A percentile compares a stretch with the other conserved stretches of the same genome.
Conservation (phyloP, 768 basidiomycete species). For the Punctularia strigosozonata region DNA sequence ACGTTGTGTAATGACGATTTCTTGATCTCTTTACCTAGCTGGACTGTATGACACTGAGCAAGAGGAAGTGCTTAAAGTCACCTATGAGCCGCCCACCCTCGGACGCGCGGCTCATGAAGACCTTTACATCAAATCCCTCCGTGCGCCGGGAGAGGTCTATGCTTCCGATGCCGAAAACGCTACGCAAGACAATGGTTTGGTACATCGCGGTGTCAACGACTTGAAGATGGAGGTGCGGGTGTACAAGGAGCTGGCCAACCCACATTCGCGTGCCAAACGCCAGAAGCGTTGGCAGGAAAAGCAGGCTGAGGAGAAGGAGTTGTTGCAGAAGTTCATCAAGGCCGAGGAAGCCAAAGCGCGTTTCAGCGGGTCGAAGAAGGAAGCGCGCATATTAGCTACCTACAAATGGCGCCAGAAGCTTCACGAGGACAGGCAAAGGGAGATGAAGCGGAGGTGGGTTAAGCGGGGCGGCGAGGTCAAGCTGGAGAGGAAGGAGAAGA, state of each 20-base stretch:
- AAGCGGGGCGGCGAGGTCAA: slow-evolving; percentile 20
- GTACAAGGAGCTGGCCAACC: slow-evolving; percentile 63
- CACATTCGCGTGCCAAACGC: slow-evolving; percentile 75
- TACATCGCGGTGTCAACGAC: no score
- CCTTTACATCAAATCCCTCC: slow-evolving; percentile 41
- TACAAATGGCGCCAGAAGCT: slow-evolving; percentile 61
- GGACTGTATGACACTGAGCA: slow-evolving; percentile 51
- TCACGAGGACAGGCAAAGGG: slow-evolving; percentile 43
- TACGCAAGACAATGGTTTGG: no score
- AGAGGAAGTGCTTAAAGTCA: slow-evolving; percentile 53
- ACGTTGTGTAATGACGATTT: not conserved
- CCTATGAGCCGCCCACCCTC: slow-evolving; percentile 50
- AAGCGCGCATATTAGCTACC: slow-evolving; percentile 61
- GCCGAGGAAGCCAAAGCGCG: slow-evolving; percentile 41
- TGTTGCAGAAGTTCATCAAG: slow-evolving; percentile 39
- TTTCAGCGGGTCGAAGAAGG: slow-evolving; percentile 46
- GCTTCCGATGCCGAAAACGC: no score
- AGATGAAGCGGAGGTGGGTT: slow-evolving; percentile 47
- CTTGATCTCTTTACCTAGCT: slow-evolving; percentile 22
- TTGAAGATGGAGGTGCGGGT: slow-evolving; percentile 59
- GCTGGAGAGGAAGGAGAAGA: slow-evolving; percentile 11
- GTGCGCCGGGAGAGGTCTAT: no score
- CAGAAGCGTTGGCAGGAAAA: slow-evolving; percentile 62
- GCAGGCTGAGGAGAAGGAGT: slow-evolving; percentile 30
- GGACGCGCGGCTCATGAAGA: slow-evolving; percentile 38